These are phyloP conservation scores for Boletus sp. DNA, from an alignment of 768 basidiomycete genomes.

Conservation along the genomic window DNA sequence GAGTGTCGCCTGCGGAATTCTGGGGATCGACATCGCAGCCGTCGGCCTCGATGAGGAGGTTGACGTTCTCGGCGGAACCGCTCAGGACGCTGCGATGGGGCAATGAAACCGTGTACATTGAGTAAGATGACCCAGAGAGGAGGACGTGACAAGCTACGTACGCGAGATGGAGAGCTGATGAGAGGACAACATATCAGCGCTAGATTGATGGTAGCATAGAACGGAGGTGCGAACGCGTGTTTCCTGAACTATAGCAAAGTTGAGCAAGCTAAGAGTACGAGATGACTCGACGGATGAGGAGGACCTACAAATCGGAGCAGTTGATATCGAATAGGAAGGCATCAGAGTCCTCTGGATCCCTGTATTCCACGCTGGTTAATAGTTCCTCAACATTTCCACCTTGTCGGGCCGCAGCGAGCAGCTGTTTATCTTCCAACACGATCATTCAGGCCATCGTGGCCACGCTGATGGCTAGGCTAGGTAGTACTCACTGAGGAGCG, in stretches of 20 bases:
- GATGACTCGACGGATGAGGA: no score
- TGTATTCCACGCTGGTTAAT: constrained; percentile 16
- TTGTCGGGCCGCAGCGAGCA: constrained; percentile 25
- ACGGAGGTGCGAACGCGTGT: constrained; percentile 28
- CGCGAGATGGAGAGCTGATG: constrained; percentile 33
- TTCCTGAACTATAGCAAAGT: constrained; percentile 20
- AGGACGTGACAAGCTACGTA: constrained; percentile 11
- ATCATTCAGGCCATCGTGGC: background rate
- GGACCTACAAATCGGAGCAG: constrained; percentile 30
- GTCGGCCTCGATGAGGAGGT: constrained; percentile 21
- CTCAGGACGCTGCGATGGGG: constrained; percentile 13
- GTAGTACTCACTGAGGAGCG: constrained; percentile 20
- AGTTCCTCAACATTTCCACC: constrained; percentile 28
- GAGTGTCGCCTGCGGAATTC: constrained; percentile 27
- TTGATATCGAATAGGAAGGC: constrained; percentile 32
- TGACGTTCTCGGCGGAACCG: constrained; percentile 18
- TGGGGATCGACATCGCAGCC: constrained; percentile 31
- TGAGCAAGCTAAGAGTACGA: background rate
- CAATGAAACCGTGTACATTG: background rate
- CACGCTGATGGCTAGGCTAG: background rate
- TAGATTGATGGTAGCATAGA: background rate
- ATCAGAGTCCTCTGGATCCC: constrained; percentile 15
- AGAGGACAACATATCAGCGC: constrained; percentile 8
- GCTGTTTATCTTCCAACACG: constrained; percentile 20
- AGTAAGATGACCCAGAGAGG: background rate